Evolutionary conservation across 2,329 filamentous ascomycete genomes (phyloP).

Genomic region (Neofusicoccum parvum): DNA sequence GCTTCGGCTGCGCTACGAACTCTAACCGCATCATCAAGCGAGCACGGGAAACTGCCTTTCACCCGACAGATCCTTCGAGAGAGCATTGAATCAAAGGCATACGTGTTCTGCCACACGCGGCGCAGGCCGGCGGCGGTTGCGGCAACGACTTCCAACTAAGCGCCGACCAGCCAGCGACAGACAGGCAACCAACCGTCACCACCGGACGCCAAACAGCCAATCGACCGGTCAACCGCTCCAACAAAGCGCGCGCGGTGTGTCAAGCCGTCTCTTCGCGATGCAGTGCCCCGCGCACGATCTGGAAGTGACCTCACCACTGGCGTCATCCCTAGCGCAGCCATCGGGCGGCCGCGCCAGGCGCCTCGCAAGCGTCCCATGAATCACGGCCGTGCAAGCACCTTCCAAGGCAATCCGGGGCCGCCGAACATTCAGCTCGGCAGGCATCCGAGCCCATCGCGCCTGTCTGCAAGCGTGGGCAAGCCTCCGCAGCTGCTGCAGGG

Average conservation of each 20-base stretch:
- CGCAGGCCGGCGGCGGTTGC: too few species aligned
- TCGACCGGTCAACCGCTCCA: neutral
- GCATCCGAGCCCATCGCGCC: neutral
- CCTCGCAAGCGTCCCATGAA: neutral
- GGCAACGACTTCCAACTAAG: neutral
- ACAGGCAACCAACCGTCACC: neutral
- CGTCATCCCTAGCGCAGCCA: neutral
- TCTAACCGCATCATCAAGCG: neutral
- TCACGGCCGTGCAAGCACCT: neutral
- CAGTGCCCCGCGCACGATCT: neutral
- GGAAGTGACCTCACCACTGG: conserved; percentile 9
- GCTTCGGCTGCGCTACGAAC: neutral
- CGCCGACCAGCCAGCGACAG: neutral
- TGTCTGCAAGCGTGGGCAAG: neutral
- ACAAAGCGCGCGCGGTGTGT: neutral
- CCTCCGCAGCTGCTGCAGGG: neutral
- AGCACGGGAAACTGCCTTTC: neutral
- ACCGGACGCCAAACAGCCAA: neutral
- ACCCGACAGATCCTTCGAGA: neutral
- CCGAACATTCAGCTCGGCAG: neutral
- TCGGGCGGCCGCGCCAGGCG: too few species aligned
- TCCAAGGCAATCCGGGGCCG: neutral
- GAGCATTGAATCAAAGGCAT: neutral
- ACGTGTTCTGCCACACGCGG: neutral
- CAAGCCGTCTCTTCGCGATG: neutral